These are phyloP conservation scores for Cruciata laevipes DNA, from an alignment of 257 asterid species.

Conservation along the genomic window DNA sequence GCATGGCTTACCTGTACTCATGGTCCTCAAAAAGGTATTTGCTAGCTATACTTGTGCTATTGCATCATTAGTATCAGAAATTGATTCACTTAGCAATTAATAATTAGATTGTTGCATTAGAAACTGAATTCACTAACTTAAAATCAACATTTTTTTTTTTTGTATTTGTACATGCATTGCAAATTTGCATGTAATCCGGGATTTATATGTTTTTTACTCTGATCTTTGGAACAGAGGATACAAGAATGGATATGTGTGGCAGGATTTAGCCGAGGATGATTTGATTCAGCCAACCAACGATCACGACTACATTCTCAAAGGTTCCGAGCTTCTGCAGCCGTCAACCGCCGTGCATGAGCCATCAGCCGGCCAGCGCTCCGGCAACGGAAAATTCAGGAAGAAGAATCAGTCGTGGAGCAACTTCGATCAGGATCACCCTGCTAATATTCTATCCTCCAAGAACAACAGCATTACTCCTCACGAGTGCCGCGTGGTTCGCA, in stretches of 20 bases:
- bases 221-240: constrained; percentile 24
- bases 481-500: constrained; percentile 25
- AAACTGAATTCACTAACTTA: too few species aligned
- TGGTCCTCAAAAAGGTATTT: constrained; percentile 42
- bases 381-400: constrained; percentile 14
- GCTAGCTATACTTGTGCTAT: too few species aligned
- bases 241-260: constrained; percentile 39
- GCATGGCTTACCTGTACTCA: constrained; percentile 33
- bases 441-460: background rate
- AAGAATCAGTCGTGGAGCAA: constrained; percentile 34
- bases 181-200: background rate
- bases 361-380: background rate
- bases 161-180: too few species aligned
- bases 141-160: background rate
- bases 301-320: constrained; percentile 34
- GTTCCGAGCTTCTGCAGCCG: constrained; percentile 25
- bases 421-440: constrained; percentile 15
- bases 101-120: too few species aligned
- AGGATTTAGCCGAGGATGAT: constrained; percentile 33
- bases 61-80: too few species aligned
- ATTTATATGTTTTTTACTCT: too few species aligned
- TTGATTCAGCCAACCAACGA: constrained; percentile 32
- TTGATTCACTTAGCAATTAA: too few species aligned
- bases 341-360: constrained; percentile 5
- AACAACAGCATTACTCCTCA: background rate